A percentile compares a stretch with the other conserved stretches of the same genome.
These are phyloP conservation scores for Eurotiales sp. DNA, from an alignment of 2,329 filamentous ascomycete genomes.

Conservation along the genomic window DNA sequence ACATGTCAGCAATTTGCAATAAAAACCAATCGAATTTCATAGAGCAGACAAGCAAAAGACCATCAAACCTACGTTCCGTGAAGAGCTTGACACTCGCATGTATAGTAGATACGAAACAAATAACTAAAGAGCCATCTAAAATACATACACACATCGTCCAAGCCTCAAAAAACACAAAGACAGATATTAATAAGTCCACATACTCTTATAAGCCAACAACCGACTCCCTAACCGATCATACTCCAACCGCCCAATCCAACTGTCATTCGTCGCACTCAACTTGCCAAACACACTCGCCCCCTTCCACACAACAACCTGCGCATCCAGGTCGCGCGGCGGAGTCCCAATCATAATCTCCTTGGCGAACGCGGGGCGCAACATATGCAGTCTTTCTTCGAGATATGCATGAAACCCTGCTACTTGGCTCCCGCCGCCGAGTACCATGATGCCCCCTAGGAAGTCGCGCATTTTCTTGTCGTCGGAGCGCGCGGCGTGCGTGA, in stretches of 20 bases:
- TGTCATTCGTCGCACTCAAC: constrained; percentile 80
- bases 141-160: neutral
- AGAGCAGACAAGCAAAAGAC: too few species aligned
- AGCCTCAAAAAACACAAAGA: neutral
- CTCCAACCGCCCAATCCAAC: constrained; percentile 84
- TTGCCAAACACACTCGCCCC: constrained; percentile 95
- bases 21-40: too few species aligned
- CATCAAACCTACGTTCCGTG: too few species aligned
- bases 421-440: constrained; percentile 80
- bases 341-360: constrained; percentile 66
- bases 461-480: constrained; percentile 94
- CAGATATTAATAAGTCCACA: constrained; percentile 56
- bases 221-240: constrained; percentile 82
- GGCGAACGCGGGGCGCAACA: constrained; percentile 56
- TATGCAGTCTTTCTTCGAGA: constrained; percentile 76
- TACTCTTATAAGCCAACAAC: constrained; percentile 77
- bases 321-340: constrained; percentile 88
- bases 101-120: too few species aligned
- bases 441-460: constrained; percentile 84
- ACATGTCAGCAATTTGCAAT: too few species aligned
- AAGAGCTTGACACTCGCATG: too few species aligned
- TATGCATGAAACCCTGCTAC: constrained; percentile 74
- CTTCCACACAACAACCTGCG: constrained; percentile 97
- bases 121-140: too few species aligned
- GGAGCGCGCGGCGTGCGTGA: constrained; percentile 77